A percentile compares a stretch with the other conserved stretches of the same genome.
These are phyloP conservation scores for Actinidia chinensis DNA, from an alignment of 179 eudicot species.

Conservation along the genomic window DNA sequence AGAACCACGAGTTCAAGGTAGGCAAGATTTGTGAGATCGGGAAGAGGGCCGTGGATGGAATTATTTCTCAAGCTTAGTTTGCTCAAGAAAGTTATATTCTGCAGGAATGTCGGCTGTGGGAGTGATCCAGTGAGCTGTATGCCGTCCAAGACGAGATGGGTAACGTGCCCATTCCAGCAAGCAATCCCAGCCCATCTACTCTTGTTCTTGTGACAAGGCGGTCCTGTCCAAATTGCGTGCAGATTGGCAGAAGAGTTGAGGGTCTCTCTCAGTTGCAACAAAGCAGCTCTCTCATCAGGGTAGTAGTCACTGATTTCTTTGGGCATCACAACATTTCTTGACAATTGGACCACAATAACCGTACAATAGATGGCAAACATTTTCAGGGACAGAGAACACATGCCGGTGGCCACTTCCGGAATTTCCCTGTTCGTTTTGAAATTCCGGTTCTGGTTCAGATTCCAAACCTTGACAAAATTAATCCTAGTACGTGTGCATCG, in stretches of 20 bases:
- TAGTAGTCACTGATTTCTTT: slow-evolving; percentile 13
- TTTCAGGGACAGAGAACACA: too few relatives aligned
- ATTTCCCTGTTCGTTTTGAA: too few relatives aligned
- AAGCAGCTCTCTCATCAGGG: slow-evolving; percentile 40
- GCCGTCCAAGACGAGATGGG: slow-evolving; percentile 37
- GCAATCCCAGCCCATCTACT: slow-evolving; percentile 44
- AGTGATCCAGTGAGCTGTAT: slow-evolving; percentile 36
- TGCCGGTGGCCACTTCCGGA: too few relatives aligned
- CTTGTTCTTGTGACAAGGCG: slow-evolving; percentile 36
- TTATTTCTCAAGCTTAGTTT: slow-evolving; percentile 44
- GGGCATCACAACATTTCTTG: background rate
- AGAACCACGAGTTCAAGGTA: slow-evolving; percentile 32
- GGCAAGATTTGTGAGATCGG: slow-evolving; percentile 32
- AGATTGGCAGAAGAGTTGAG: slow-evolving; percentile 30
- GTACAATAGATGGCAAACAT: too few relatives aligned
- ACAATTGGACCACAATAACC: background rate
- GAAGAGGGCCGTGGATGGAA: slow-evolving; percentile 38
- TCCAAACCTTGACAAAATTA: too few relatives aligned
- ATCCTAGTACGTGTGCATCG: too few relatives aligned
- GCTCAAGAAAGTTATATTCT: slow-evolving; percentile 31
- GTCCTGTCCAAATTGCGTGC: slow-evolving; percentile 53
- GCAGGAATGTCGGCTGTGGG: slow-evolving; percentile 27
- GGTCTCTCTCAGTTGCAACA: slow-evolving; percentile 39
- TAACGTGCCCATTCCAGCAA: slow-evolving; percentile 42
- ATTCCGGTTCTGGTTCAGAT: too few relatives aligned